Conservation (phyloP, 139 green algal species). For the Coelastrella sp. region DNA sequence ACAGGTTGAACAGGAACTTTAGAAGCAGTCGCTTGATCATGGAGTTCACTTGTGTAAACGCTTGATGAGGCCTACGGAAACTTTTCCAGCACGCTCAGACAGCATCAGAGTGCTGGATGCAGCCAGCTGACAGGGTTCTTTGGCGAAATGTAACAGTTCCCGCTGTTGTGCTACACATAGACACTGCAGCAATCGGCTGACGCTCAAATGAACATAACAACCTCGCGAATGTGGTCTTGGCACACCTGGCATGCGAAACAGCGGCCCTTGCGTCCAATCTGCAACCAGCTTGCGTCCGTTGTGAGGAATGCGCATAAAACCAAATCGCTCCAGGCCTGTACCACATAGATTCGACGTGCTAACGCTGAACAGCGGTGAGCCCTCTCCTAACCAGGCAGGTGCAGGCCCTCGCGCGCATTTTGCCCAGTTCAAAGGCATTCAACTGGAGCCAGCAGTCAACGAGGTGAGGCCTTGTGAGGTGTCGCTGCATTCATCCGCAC, state of each 20-base stretch:
- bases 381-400: not conserved
- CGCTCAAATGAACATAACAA: too few relatives aligned
- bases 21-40: too few relatives aligned
- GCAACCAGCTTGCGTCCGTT: not conserved
- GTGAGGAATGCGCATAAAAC: constrained; percentile 10
- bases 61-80: not conserved
- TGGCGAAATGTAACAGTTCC: not conserved
- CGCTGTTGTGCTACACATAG: too few relatives aligned
- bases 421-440: not conserved
- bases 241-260: not conserved
- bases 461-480: not conserved
- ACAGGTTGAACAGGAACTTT: too few relatives aligned
- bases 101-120: not conserved
- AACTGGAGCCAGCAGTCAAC: not conserved
- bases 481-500: not conserved
- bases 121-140: not conserved
- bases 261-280: not conserved
- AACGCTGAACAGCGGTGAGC: not conserved
- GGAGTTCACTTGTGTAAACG: too few relatives aligned
- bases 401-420: not conserved
- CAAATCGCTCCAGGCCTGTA: not conserved
- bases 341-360: not conserved
- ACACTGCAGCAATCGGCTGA: too few relatives aligned
- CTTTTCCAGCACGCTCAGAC: not conserved
- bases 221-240: too few relatives aligned